phyloP scores from a whole-genome alignment of 345 rosid genomes.

The Gynandropsis gynandra region DNA sequence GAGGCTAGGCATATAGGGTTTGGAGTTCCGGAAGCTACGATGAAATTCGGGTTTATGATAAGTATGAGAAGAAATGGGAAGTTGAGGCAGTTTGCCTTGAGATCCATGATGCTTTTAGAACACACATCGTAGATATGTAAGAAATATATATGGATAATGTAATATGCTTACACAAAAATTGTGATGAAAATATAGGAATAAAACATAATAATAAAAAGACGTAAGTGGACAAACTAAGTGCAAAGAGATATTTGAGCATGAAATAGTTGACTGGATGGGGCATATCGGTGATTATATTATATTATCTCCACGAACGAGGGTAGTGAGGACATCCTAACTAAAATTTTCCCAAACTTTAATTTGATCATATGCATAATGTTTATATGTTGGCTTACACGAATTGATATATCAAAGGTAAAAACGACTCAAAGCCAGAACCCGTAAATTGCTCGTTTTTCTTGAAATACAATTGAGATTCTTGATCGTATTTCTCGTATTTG shows the following conservation, averaged over 20 bases:
- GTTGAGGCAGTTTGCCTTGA: slow-evolving; percentile 20
- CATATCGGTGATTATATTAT: too few relatives aligned
- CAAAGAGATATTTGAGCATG: slow-evolving; percentile 14
- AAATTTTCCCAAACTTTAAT: too few relatives aligned
- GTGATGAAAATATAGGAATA: slow-evolving; percentile 1
- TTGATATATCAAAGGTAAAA: too few relatives aligned
- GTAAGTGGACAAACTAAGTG: slow-evolving; percentile 8
- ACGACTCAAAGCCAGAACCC: too few relatives aligned
- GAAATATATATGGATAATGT: not conserved
- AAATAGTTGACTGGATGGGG: not conserved
- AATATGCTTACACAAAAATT: slow-evolving; percentile 6
- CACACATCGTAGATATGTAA: too few relatives aligned
- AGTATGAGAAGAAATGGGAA: slow-evolving; percentile 9
- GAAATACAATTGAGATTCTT: too few relatives aligned
- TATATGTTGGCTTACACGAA: too few relatives aligned
- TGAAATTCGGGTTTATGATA: not conserved
- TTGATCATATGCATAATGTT: too few relatives aligned
- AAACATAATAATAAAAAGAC: slow-evolving; percentile 1
- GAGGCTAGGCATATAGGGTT: slow-evolving; percentile 21
- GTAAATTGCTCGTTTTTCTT: too few relatives aligned
- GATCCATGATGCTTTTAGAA: slow-evolving; percentile 3
- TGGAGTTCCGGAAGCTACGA: slow-evolving; percentile 1
- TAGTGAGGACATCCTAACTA: too few relatives aligned
- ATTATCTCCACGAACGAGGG: too few relatives aligned
- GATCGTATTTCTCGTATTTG: too few relatives aligned